Conservation (phyloP, 352 stramenopile genomes). For the Pythium phragmitis region DNA sequence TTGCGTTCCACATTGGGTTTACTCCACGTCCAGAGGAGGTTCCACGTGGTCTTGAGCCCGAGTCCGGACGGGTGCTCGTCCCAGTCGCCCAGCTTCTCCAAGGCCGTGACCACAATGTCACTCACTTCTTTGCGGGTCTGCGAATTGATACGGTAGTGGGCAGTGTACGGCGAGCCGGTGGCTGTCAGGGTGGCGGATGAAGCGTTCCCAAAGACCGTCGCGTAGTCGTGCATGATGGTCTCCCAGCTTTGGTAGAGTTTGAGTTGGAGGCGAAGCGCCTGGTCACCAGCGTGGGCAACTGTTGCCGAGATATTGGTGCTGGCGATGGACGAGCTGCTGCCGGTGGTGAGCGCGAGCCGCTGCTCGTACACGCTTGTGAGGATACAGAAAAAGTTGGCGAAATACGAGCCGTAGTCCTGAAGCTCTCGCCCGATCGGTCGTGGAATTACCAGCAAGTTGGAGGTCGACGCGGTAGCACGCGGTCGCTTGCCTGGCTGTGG, state of each 20-base stretch:
- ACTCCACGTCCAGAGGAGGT: conserved; percentile 91
- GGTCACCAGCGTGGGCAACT: conserved; percentile 29
- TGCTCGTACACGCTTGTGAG: conserved; percentile 74
- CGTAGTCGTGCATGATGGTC: conserved; percentile 86
- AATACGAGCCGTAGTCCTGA: conserved; percentile 61
- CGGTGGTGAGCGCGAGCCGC: conserved; percentile 15
- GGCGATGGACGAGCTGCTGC: conserved; percentile 11
- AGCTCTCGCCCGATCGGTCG: conserved; percentile 22
- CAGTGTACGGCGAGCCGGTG: conserved; percentile 30
- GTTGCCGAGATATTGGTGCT: background rate
- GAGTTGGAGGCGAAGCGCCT: conserved; percentile 61
- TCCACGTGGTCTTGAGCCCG: conserved; percentile 89
- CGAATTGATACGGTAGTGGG: conserved; percentile 84
- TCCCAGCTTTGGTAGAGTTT: conserved; percentile 84
- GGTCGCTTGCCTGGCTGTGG: background rate
- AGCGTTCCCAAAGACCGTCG: conserved; percentile 71
- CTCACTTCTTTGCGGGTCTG: conserved; percentile 73
- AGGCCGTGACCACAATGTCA: conserved; percentile 72
- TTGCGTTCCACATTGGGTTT: conserved; percentile 82
- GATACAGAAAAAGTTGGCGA: conserved; percentile 75
- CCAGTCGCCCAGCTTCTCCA: conserved; percentile 61
- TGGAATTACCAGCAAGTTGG: conserved; percentile 7
- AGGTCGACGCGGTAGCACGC: background rate
- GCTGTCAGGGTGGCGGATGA: conserved; percentile 33
- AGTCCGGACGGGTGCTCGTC: conserved; percentile 75